phyloP scores from a whole-genome alignment of 768 basidiomycete species.

The Exidia glandulosa region DNA sequence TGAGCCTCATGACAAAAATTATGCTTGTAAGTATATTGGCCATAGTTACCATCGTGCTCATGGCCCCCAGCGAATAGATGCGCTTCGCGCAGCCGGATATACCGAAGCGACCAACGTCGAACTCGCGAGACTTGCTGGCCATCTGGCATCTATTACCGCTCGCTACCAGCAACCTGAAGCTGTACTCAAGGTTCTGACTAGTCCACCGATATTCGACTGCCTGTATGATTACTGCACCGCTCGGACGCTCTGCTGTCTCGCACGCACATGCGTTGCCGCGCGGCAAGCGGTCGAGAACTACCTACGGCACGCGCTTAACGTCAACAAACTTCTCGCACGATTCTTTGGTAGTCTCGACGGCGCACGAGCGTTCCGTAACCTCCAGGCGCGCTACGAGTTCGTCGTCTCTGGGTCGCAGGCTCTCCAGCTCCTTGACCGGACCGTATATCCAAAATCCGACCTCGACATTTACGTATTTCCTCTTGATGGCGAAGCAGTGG shows the following conservation, averaged over 20 bases:
- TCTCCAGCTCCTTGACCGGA: constrained; percentile 41
- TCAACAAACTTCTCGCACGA: constrained; percentile 25
- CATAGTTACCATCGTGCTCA: too few species aligned
- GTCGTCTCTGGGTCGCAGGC: constrained; percentile 45
- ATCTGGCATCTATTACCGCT: too few species aligned
- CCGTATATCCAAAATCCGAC: constrained; percentile 34
- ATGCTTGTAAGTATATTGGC: too few species aligned
- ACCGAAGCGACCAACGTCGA: too few species aligned
- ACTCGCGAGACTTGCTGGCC: too few species aligned
- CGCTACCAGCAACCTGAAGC: too few species aligned
- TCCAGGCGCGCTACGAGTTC: constrained; percentile 32
- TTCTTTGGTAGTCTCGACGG: constrained; percentile 25
- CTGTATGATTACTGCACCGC: not conserved
- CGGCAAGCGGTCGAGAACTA: constrained; percentile 12
- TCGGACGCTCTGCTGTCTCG: constrained; percentile 11
- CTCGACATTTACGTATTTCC: constrained; percentile 34
- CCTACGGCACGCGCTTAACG: constrained; percentile 20
- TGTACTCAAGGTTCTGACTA: not conserved
- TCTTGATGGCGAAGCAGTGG: not conserved
- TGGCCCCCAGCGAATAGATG: too few species aligned
- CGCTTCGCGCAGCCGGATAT: too few species aligned
- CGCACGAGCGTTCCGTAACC: constrained; percentile 28
- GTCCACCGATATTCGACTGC: not conserved
- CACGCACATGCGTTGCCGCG: constrained; percentile 13
- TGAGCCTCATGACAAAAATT: too few species aligned